Conservation (phyloP, 257 asterid species). For the Forsythia viridissima region DNA sequence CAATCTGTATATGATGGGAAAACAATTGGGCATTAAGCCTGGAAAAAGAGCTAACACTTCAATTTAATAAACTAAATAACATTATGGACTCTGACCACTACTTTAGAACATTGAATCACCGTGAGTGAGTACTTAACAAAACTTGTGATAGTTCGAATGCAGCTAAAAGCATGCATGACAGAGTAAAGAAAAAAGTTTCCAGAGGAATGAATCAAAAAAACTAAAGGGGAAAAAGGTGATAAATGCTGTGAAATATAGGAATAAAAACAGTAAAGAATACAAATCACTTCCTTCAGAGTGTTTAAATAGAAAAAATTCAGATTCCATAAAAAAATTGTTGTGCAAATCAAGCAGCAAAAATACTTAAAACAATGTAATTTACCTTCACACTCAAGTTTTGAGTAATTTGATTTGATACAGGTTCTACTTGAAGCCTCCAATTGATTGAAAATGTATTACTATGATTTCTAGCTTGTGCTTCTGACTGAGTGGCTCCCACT, state of each 20-base stretch:
- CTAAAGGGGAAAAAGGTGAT: too few species aligned
- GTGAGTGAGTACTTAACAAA: not conserved
- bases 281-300: too few species aligned
- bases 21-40: not conserved
- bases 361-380: too few species aligned
- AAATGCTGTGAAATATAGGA: too few species aligned
- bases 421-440: too few species aligned
- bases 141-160: not conserved
- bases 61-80: not conserved
- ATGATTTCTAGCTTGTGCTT: constrained; percentile 18
- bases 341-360: not conserved
- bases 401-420: too few species aligned
- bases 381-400: too few species aligned
- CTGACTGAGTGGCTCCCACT: constrained; percentile 13
- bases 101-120: not conserved
- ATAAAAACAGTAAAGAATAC: too few species aligned
- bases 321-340: too few species aligned
- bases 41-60: not conserved
- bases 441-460: too few species aligned
- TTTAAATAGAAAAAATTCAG: too few species aligned
- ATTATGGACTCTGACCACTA: not conserved
- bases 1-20: constrained; percentile 24
- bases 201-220: not conserved
- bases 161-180: not conserved
- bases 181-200: not conserved